phyloP scores from a whole-genome alignment of 306 rosid species.

The Sicyos edulis region DNA sequence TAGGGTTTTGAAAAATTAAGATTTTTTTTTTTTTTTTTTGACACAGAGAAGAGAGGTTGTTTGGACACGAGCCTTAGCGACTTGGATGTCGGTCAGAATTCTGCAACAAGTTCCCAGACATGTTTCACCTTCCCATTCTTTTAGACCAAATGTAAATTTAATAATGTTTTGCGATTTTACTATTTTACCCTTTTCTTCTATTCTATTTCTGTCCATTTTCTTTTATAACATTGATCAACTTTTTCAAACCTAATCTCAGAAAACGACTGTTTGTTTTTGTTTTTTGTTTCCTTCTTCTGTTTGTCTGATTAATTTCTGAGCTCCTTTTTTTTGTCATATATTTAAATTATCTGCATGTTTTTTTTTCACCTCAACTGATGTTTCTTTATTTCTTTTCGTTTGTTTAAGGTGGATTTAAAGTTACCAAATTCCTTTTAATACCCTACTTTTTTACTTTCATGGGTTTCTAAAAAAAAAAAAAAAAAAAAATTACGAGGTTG shows the following conservation, averaged over 20 bases:
- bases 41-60: too few relatives aligned
- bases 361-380: neutral
- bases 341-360: neutral
- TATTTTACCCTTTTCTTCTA: neutral
- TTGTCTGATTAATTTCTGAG: too few relatives aligned
- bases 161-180: neutral
- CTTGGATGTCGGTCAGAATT: slow-evolving; percentile 10
- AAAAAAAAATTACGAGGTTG: too few relatives aligned
- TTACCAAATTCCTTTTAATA: too few relatives aligned
- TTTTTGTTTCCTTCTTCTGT: neutral
- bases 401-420: neutral
- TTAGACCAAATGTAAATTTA: neutral
- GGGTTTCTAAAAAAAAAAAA: too few relatives aligned
- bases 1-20: slow-evolving; percentile 16
- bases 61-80: slow-evolving; percentile 3
- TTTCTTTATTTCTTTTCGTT: neutral
- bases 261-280: slow-evolving; percentile 1
- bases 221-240: neutral
- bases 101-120: slow-evolving; percentile 25
- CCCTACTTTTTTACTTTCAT: too few relatives aligned
- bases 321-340: too few relatives aligned
- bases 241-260: neutral
- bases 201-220: neutral
- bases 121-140: slow-evolving; percentile 11
- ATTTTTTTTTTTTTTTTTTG: neutral